A percentile compares a stretch with the other conserved stretches of the same genome.
Evolutionary conservation across 805 yeast species (phyloP).

Genomic region (Suhomyces pyralidae): DNA sequence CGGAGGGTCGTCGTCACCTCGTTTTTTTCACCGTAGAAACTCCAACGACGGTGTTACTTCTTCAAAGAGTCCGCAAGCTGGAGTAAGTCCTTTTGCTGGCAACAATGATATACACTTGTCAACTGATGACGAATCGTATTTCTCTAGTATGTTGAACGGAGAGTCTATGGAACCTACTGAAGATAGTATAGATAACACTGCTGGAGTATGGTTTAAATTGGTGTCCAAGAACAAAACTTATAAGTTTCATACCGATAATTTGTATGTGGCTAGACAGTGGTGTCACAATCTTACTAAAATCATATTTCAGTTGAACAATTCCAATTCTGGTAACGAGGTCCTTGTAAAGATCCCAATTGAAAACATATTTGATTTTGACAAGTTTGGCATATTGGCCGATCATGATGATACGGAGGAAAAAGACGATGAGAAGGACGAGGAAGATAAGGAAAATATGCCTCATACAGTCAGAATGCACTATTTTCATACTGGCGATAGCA

Average conservation of each 20-base stretch:
- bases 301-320: conserved; percentile 59
- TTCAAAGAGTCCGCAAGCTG: conserved; percentile 5
- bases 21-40: neutral
- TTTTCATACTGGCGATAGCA: conserved; percentile 18
- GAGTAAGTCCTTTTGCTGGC: neutral
- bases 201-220: conserved; percentile 54
- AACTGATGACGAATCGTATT: conserved; percentile 21
- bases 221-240: conserved; percentile 56
- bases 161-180: conserved; percentile 17
- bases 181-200: conserved; percentile 14
- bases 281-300: conserved; percentile 68
- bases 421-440: conserved; percentile 3
- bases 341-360: conserved; percentile 72
- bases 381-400: conserved; percentile 45
- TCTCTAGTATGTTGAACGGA: conserved; percentile 15
- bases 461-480: conserved; percentile 55
- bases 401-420: conserved; percentile 7
- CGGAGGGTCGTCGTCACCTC: conserved; percentile 3
- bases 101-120: neutral
- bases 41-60: conserved; percentile 2
- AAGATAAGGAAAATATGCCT: conserved; percentile 39
- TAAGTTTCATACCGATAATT: conserved; percentile 69
- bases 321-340: conserved; percentile 69
- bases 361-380: conserved; percentile 61
- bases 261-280: conserved; percentile 78